Evolutionary conservation across 208 protist genomes (phyloP).

Genomic region (Porcisia deanei): DNA sequence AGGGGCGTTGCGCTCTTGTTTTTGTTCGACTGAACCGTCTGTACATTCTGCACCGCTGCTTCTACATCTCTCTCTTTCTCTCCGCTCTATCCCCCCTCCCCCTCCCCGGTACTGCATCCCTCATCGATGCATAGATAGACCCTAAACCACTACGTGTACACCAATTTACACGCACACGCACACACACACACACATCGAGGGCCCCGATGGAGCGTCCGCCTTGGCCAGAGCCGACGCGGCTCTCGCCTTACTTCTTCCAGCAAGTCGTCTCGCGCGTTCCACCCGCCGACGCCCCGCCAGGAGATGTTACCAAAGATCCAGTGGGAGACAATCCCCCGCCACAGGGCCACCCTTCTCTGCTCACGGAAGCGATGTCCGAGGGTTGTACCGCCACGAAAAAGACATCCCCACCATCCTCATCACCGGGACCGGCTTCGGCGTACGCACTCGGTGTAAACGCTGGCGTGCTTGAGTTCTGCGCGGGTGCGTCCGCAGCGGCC

Average conservation of each 20-base stretch:
- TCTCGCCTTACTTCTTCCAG: slow-evolving; percentile 65
- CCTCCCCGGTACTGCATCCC: slow-evolving; percentile 6
- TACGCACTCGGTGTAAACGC: not conserved
- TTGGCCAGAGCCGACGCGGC: slow-evolving; percentile 38
- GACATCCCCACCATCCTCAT: not conserved
- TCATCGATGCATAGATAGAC: slow-evolving; percentile 3
- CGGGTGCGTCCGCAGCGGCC: not conserved
- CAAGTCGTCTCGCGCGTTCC: slow-evolving; percentile 31
- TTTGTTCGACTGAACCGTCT: too few species aligned
- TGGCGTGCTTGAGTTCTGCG: not conserved
- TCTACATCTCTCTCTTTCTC: not conserved
- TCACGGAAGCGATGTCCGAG: not conserved
- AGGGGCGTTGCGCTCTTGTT: too few species aligned
- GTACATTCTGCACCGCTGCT: not conserved
- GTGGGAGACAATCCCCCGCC: not conserved
- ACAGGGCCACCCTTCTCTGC: not conserved
- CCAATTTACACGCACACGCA: not conserved
- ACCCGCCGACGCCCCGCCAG: not conserved
- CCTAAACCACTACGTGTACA: not conserved
- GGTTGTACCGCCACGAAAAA: not conserved
- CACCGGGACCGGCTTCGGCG: not conserved
- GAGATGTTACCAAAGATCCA: not conserved
- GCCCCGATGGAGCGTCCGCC: slow-evolving; percentile 15
- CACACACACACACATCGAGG: not conserved
- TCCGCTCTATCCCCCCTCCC: not conserved